phyloP scores from a whole-genome alignment of 139 green algal species.

The Haematococcus lacustris region DNA sequence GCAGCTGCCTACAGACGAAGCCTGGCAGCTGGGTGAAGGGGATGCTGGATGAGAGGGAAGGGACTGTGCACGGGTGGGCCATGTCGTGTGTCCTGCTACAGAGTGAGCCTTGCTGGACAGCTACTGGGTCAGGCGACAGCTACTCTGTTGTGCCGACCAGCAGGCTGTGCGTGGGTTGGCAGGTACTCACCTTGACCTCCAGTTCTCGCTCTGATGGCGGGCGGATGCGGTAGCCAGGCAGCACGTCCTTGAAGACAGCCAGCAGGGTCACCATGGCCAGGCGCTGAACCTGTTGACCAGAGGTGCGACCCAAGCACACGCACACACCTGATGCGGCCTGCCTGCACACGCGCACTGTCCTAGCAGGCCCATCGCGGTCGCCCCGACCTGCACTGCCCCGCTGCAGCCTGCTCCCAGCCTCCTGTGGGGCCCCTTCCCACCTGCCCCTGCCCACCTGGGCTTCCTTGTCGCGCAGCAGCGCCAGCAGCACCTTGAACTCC shows the following conservation, averaged over 20 bases:
- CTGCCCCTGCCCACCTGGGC: conserved; percentile 6
- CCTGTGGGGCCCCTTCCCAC: not conserved
- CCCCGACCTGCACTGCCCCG: not conserved
- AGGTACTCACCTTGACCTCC: conserved; percentile 33
- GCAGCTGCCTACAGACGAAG: too few species aligned
- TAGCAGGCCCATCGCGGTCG: not conserved
- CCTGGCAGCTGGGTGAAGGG: too few species aligned
- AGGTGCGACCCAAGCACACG: not conserved
- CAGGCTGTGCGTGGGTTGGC: not conserved
- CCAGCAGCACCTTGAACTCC: conserved; percentile 10
- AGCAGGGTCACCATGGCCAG: conserved; percentile 74
- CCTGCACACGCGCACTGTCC: not conserved
- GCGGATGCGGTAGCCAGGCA: conserved; percentile 80
- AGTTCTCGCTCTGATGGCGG: conserved; percentile 58
- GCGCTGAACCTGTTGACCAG: conserved; percentile 34
- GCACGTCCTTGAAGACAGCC: conserved; percentile 78
- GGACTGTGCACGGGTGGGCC: too few species aligned
- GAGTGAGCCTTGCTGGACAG: too few species aligned
- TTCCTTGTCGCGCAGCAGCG: conserved; percentile 24
- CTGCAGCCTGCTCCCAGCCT: not conserved
- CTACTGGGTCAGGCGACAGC: too few species aligned
- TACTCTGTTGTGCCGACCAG: too few species aligned
- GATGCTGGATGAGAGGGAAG: too few species aligned
- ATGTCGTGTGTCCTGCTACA: too few species aligned
- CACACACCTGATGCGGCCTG: not conserved